phyloP scores from a whole-genome alignment of 768 basidiomycete species.

The Tulasnella sp. region DNA sequence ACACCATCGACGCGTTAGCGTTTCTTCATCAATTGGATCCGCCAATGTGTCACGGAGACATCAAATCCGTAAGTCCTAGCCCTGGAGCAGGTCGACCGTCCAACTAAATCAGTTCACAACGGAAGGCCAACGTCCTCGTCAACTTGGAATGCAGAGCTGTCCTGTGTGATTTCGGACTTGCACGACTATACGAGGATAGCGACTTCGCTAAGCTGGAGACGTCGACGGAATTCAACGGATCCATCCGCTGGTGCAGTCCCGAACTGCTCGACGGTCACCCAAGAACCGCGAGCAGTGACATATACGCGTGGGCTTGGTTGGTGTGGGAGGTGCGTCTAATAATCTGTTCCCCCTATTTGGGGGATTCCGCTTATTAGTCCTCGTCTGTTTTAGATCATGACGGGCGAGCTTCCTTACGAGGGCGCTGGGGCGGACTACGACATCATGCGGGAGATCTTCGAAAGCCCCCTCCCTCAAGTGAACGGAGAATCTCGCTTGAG shows the following conservation, averaged over 20 bases:
- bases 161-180: slow-evolving; percentile 7
- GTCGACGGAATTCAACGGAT: neutral
- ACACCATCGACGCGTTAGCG: neutral
- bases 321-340: neutral
- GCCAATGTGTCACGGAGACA: slow-evolving; percentile 12
- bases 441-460: neutral
- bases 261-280: neutral
- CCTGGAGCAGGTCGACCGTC: too few species aligned
- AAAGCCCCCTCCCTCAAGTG: neutral
- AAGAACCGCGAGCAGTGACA: neutral
- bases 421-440: neutral
- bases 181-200: neutral
- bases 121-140: neutral
- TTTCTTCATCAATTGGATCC: slow-evolving; percentile 3
- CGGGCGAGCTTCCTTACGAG: neutral
- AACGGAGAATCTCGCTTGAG: neutral
- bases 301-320: slow-evolving; percentile 1
- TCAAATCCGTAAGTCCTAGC: neutral
- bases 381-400: too few species aligned
- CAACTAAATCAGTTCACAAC: neutral
- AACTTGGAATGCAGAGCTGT: neutral
- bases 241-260: slow-evolving; percentile 12
- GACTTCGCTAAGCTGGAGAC: neutral
- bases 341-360: too few species aligned
- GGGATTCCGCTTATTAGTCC: too few species aligned